Conservation (phyloP, 2,329 filamentous ascomycete genomes). For the Sporothrix brunneoviolacea region DNA sequence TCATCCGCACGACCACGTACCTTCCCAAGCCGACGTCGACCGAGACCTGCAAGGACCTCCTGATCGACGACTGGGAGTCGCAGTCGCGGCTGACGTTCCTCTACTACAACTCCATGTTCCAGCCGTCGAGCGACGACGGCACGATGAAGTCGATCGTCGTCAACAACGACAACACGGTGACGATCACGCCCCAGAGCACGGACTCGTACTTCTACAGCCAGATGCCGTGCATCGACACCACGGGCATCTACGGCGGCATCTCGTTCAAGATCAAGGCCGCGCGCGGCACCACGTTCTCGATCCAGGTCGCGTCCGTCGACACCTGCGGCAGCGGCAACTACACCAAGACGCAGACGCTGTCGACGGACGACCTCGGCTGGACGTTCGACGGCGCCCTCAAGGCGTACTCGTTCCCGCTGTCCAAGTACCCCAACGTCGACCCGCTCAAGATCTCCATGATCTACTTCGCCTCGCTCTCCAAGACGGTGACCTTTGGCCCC, state of each 20-base stretch:
- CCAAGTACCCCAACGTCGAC: conserved; percentile 44
- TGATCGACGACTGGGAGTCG: conserved; percentile 53
- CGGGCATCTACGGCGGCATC: conserved; percentile 46
- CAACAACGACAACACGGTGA: conserved; percentile 43
- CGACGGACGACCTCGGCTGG: conserved; percentile 50
- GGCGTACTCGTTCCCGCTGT: conserved; percentile 52
- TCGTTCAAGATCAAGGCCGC: conserved; percentile 49
- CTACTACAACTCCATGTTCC: conserved; percentile 51
- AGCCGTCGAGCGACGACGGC: conserved; percentile 49
- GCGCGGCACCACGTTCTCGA: conserved; percentile 41
- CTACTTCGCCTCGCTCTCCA: conserved; percentile 41
- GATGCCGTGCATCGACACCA: conserved; percentile 46
- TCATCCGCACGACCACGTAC: conserved; percentile 12
- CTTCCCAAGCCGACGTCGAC: conserved; percentile 15
- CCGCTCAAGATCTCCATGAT: conserved; percentile 45
- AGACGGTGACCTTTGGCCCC: conserved; percentile 46
- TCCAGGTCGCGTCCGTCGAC: conserved; percentile 44
- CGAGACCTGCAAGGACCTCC: conserved; percentile 21
- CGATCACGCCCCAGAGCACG: conserved; percentile 41
- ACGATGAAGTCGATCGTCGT: conserved; percentile 51
- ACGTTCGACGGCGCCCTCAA: conserved; percentile 53
- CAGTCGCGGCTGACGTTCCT: conserved; percentile 56
- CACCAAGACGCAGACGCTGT: conserved; percentile 28
- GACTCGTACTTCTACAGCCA: conserved; percentile 54
- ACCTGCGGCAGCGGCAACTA: conserved; percentile 33